These are phyloP conservation scores for Pythium pyrilobum DNA, from an alignment of 352 stramenopile species.

Conservation along the genomic window DNA sequence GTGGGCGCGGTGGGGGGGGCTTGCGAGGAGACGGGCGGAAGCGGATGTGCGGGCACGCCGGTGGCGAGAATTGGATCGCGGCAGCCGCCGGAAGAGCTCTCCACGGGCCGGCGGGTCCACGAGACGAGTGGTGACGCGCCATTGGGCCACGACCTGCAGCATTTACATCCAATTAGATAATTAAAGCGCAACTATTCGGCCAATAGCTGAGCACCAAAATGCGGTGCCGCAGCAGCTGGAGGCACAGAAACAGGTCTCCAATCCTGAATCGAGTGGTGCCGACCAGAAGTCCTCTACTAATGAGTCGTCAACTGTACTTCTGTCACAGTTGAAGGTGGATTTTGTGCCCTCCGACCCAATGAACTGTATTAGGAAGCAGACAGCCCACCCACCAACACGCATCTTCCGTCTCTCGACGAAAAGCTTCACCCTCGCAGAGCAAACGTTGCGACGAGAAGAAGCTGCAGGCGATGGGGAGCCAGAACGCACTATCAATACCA, in stretches of 20 bases:
- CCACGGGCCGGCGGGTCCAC: neutral
- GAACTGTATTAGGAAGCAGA: no score
- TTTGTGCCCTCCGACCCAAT: no score
- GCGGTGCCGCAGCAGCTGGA: neutral
- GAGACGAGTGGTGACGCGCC: neutral
- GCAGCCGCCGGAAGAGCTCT: neutral
- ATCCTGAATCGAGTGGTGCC: slow-evolving; percentile 9
- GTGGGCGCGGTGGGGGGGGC: neutral
- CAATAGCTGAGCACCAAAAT: neutral
- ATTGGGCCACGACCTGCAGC: neutral
- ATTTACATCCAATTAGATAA: neutral
- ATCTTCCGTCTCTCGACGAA: no score
- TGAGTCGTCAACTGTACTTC: neutral
- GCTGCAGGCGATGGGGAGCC: no score
- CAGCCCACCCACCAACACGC: no score
- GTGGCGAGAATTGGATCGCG: slow-evolving; percentile 12
- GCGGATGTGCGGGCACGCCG: neutral
- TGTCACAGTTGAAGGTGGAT: no score
- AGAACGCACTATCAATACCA: no score
- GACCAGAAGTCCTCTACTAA: neutral
- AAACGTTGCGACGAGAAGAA: no score
- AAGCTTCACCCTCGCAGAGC: no score
- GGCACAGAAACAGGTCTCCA: neutral
- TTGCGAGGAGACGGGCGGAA: slow-evolving; percentile 2
- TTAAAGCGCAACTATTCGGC: neutral